Base-by-base conservation (phyloP, 1,139 yeast genomes). In the Blastobotrys capitulatus region DNA sequence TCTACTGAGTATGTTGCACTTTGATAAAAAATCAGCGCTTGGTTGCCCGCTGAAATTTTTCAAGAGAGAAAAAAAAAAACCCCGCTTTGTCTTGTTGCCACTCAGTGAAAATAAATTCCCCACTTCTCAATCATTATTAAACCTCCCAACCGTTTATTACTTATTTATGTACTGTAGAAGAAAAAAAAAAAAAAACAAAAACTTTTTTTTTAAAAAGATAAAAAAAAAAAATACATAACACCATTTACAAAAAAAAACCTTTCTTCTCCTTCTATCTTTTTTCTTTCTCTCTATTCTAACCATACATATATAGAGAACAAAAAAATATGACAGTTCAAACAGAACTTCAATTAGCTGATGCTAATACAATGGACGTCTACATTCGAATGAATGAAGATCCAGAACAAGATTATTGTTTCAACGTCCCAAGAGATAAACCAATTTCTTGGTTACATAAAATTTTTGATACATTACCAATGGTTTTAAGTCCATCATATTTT, bases 381-480 rank as follows among this genome's bases (percentile, higher is more conserved):
- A 68, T 92, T 55, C 83, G 98, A 51, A 82, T 92, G 77, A 88
- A 86, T 64, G 84, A 79, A 54, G 96, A 89, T 63, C 66, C 71
- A 49, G 96, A 88, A 61, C 85, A 85, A 66, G 98, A 92, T 66
- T 90, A 88, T 68, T 87, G 96, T 60, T 88, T 92, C 71, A 85
- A 80, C 57, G 78, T 90, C 16, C 75, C 76, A 40, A 70, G 79
- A 16, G 72, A 76, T 20, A 52, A 60, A 38, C 72, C 80, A 3
- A 82, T 88, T 57, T 70, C 73, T 22, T 82, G 77, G 54, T 74
- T 90, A 56, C 65, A 73, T 56, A 72, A 76, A 50, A 78, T 90
- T 48, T 88, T 89, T 63, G 70, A 74, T 29, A 66, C 77, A 1
- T 70, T 86, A 56, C 95, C 95, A 36, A 77, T 89, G 62, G 78